A percentile compares a stretch with the other conserved stretches of the same genome.
phyloP scores from a whole-genome alignment of 495 filamentous ascomycete genomes.

The Barbatosphaeria neglecta region DNA sequence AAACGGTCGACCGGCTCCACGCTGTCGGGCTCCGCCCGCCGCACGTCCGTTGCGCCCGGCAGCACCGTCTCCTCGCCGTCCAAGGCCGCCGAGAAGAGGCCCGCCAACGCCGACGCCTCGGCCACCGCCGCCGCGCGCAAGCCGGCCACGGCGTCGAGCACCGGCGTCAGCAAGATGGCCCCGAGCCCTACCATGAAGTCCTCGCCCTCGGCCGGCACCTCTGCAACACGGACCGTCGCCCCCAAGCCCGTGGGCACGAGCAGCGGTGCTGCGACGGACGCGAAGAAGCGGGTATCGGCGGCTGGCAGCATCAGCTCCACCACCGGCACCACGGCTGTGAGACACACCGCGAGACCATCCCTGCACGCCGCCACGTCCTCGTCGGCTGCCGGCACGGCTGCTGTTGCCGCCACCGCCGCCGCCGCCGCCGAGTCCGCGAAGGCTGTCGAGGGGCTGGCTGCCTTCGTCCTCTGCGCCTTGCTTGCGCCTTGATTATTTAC shows the following conservation, averaged over 20 bases:
- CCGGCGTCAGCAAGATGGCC: constrained; percentile 14
- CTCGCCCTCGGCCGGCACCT: constrained; percentile 5
- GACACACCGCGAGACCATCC: constrained; percentile 27
- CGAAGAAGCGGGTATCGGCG: constrained; percentile 39
- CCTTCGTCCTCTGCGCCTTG: too few relatives aligned
- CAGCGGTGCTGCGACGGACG: constrained; percentile 28
- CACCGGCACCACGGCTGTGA: constrained; percentile 7
- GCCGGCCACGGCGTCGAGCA: constrained; percentile 21
- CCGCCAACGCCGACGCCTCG: constrained; percentile 13
- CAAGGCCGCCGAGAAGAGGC: constrained; percentile 22
- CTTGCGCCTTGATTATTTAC: too few relatives aligned
- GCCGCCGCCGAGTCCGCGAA: constrained; percentile 27
- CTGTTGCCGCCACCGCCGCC: too few relatives aligned
- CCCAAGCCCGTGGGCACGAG: constrained; percentile 19
- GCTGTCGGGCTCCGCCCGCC: constrained; percentile 28
- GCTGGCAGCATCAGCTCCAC: constrained; percentile 14
- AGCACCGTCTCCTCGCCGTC: constrained; percentile 25
- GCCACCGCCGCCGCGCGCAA: constrained; percentile 29
- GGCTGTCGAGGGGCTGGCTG: constrained; percentile 40
- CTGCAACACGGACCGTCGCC: constrained; percentile 17
- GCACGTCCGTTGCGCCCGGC: constrained; percentile 22
- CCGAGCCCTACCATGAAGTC: constrained; percentile 14
- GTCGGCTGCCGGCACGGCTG: too few relatives aligned
- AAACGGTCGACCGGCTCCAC: constrained; percentile 17
- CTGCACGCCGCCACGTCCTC: constrained; percentile 12